Evolutionary conservation across 1,284 basidiomycete genomes (phyloP).

Genomic region (Moesziomyces aphidis): DNA sequence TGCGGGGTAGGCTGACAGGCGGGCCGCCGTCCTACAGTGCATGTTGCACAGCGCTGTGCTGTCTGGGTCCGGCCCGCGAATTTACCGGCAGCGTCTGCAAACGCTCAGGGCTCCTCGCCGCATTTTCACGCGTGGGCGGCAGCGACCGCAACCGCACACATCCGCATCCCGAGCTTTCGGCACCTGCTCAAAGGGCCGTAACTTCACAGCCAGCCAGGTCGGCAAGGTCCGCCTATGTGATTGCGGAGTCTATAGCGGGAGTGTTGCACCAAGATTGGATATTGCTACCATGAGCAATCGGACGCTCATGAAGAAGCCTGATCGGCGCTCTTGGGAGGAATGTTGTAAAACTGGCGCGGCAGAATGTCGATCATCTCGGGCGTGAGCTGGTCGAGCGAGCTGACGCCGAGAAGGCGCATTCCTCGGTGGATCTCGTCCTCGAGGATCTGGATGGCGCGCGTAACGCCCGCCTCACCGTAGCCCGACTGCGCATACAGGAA

Average conservation of each 20-base stretch:
- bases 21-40: background rate
- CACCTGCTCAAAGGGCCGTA: too few relatives aligned
- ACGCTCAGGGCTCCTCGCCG: too few relatives aligned
- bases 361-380: slow-evolving; percentile 79
- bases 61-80: too few relatives aligned
- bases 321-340: slow-evolving; percentile 9
- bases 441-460: slow-evolving; percentile 77
- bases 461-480: slow-evolving; percentile 84
- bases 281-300: background rate
- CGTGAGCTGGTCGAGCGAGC: slow-evolving; percentile 76
- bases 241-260: background rate
- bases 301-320: slow-evolving; percentile 1
- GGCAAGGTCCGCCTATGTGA: too few relatives aligned
- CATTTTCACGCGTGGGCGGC: too few relatives aligned
- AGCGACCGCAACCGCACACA: too few relatives aligned
- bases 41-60: background rate
- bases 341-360: slow-evolving; percentile 40
- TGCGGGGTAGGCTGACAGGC: background rate
- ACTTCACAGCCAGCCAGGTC: too few relatives aligned
- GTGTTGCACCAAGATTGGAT: too few relatives aligned
- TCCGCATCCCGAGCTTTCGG: too few relatives aligned
- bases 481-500: slow-evolving; percentile 94
- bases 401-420: slow-evolving; percentile 83
- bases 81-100: too few relatives aligned
- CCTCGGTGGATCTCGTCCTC: slow-evolving; percentile 82